Conservation (phyloP, 108 stramenopile species). For the Licmophora abbreviata region DNA sequence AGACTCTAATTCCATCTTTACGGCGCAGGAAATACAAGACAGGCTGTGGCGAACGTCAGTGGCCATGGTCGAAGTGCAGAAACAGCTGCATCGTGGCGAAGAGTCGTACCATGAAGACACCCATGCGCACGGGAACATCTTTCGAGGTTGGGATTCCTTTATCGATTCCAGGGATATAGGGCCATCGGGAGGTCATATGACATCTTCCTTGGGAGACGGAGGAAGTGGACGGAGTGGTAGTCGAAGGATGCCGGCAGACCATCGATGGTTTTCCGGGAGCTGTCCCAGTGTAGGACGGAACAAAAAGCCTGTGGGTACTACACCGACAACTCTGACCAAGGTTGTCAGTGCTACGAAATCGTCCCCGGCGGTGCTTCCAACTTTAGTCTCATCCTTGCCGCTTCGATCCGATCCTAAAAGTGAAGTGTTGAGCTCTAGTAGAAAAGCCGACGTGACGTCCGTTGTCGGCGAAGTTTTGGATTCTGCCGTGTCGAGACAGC, state of each 20-base stretch:
- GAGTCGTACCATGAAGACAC: conserved; percentile 74
- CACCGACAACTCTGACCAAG: too few species aligned
- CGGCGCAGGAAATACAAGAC: conserved; percentile 26
- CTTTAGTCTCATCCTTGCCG: too few species aligned
- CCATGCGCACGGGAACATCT: conserved; percentile 46
- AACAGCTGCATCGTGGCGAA: conserved; percentile 63
- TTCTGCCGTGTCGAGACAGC: too few species aligned
- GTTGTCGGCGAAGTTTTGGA: too few species aligned
- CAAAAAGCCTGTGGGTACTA: too few species aligned
- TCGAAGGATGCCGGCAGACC: conserved; percentile 41
- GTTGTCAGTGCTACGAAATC: too few species aligned
- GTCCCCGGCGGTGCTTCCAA: too few species aligned
- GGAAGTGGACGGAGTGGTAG: conserved; percentile 2
- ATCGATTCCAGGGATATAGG: conserved; percentile 16
- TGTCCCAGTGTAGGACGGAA: neutral
- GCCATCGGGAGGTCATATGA: neutral
- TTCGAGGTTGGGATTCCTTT: conserved; percentile 59
- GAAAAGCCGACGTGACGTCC: too few species aligned
- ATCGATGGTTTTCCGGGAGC: conserved; percentile 49
- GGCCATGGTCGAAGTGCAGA: conserved; percentile 50
- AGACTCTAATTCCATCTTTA: conserved; percentile 15
- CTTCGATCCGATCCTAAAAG: too few species aligned
- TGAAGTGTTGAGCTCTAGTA: too few species aligned
- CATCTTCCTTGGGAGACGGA: neutral
- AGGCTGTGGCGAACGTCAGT: conserved; percentile 23